phyloP scores from a whole-genome alignment of 495 filamentous ascomycete species.

The Aspergillus funiculosus region DNA sequence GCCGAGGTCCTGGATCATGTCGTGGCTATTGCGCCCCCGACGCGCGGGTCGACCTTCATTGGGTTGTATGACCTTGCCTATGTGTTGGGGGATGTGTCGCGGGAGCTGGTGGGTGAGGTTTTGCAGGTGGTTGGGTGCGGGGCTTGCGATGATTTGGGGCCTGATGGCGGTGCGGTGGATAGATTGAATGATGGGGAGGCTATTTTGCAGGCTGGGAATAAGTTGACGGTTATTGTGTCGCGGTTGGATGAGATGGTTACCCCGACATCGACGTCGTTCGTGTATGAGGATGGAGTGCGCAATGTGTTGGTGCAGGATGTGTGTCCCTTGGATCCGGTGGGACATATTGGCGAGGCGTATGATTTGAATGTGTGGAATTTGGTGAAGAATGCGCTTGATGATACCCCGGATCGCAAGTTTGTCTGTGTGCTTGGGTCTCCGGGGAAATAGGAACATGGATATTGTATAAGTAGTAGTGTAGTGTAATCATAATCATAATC shows the following conservation, averaged over 20 bases:
- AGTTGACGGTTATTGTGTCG: conserved; percentile 46
- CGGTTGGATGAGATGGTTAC: conserved; percentile 46
- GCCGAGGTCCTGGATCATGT: conserved; percentile 40
- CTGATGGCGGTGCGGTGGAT: conserved; percentile 33
- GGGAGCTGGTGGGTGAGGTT: conserved; percentile 27
- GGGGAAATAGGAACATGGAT: conserved; percentile 21
- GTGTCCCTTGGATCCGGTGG: conserved; percentile 43
- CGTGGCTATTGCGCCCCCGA: conserved; percentile 47
- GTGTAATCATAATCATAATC: background rate
- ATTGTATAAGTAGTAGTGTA: background rate
- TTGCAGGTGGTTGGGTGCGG: conserved; percentile 39
- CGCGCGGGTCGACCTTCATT: conserved; percentile 44
- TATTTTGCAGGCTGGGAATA: conserved; percentile 46
- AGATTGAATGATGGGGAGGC: conserved; percentile 38
- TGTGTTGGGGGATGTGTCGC: conserved; percentile 33
- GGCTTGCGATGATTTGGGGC: conserved; percentile 42
- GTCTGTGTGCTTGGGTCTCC: conserved; percentile 35
- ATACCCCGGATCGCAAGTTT: conserved; percentile 31
- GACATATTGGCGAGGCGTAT: conserved; percentile 49
- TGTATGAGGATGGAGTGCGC: conserved; percentile 41
- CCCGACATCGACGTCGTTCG: conserved; percentile 35
- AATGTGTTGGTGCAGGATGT: conserved; percentile 45
- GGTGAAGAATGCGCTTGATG: conserved; percentile 47
- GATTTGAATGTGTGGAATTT: conserved; percentile 52
- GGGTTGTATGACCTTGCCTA: conserved; percentile 44